Base-by-base conservation (phyloP, 1,284 basidiomycete species). In the Apiotrichum brassicae region DNA sequence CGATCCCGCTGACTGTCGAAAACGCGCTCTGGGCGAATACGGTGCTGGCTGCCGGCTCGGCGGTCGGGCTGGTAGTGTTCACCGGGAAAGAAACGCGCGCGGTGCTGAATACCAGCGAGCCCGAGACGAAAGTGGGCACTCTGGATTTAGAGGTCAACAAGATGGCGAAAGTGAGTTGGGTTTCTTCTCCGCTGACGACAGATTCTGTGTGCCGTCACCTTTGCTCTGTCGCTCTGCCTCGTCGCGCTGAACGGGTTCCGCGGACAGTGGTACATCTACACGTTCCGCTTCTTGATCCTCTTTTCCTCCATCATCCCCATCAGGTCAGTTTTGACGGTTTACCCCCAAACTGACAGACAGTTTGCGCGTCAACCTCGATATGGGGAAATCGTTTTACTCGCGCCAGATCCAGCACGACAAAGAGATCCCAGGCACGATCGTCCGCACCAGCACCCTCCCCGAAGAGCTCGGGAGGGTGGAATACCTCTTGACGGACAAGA, bases 291-390 rank as follows among this genome's bases (percentile, higher is more conserved):
- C 72, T 78, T 98, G 49, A 98, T 99, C 65, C 78, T 99, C 4
- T 99, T 98, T 72, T 95, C 91, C 37, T 94, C 90, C 18, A 98
- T 99, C 72, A 98, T 99, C 64, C 95, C 95, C 23, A 98, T 99
- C 76, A 93, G 89, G 91, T 89, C 43, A 54, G 84, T 71, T 23
- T 19, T 18, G 14, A 24, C 3, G 8, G 11, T 16, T n/a, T 0
- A 20, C 28, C 2, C 12, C 25, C 7, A 18, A 8, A 22, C 32
- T 43, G 8, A 35, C 33, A 4, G 4, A 0, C 56, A 97, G 91
- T 78, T 77, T 99, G 46, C 87, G 95, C 23, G 94, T 99, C 54
- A 99, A 99, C 64, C 79, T 98, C 43, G 95, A 99, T 71, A 97
- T 99, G 93, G 95, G 94, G 54, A 99, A 99, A 76, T 97, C 93